Conservation (phyloP, 1,284 basidiomycete genomes). For the Ustilago esculenta region DNA sequence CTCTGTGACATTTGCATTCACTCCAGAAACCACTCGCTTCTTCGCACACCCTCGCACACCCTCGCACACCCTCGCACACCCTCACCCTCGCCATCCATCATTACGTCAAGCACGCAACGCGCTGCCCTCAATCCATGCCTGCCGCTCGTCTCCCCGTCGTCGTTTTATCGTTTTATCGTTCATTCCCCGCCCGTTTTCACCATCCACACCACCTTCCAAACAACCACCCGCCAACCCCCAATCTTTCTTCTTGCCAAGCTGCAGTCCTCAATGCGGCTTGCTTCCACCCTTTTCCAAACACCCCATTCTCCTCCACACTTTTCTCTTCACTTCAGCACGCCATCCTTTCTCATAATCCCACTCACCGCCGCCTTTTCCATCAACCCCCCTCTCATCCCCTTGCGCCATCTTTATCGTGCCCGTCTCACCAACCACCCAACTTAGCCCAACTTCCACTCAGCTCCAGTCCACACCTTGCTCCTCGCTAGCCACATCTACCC, state of each 20-base stretch:
- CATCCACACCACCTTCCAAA: neutral
- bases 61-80: too few relatives aligned
- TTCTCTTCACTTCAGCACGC: too few relatives aligned
- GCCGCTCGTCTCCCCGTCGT: neutral
- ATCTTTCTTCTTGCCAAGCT: neutral
- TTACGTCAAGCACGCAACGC: conserved; percentile 2
- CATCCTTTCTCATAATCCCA: neutral
- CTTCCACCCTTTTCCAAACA: neutral
- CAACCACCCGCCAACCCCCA: neutral
- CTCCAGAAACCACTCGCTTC: too few relatives aligned
- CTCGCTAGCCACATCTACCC: too few relatives aligned
- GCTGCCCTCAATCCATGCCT: neutral
- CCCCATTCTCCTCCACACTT: too few relatives aligned
- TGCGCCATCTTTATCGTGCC: conserved; percentile 11
- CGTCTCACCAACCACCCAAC: neutral
- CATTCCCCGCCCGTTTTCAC: conserved; percentile 18
- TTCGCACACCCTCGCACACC: too few relatives aligned
- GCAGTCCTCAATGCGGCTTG: too few relatives aligned
- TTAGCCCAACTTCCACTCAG: too few relatives aligned
- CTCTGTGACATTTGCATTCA: too few relatives aligned
- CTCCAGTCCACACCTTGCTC: too few relatives aligned
- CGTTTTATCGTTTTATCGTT: neutral
- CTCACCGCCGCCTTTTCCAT: neutral
- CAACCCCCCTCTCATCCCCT: neutral
- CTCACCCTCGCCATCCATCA: too few relatives aligned